These are phyloP conservation scores for Fusarium beomiforme DNA, from an alignment of 2,329 filamentous ascomycete genomes.

Conservation along the genomic window DNA sequence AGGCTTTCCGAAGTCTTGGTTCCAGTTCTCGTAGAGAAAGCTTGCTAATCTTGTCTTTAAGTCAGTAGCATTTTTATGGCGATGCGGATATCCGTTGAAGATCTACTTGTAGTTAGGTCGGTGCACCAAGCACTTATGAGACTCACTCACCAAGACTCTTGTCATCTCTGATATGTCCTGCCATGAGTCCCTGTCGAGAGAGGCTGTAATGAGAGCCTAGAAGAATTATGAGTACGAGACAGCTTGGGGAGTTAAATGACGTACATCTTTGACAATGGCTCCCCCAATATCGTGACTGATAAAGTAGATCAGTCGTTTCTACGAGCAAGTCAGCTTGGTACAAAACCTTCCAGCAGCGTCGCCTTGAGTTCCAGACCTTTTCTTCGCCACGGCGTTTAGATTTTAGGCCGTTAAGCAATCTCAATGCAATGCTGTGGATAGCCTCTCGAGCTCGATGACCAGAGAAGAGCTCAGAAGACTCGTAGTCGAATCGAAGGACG, in stretches of 20 bases:
- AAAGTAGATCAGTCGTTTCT: background rate
- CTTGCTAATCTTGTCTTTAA: background rate
- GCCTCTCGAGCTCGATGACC: background rate
- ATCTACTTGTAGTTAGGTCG: background rate
- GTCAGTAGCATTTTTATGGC: background rate
- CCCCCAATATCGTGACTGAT: background rate
- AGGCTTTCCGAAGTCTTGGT: fast-evolving
- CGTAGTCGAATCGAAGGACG: background rate
- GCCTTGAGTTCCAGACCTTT: fast-evolving
- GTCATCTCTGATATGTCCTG: constrained; percentile 1
- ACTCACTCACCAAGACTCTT: background rate
- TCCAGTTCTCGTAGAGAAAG: background rate
- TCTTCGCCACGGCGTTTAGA: background rate
- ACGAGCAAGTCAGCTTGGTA: fast-evolving
- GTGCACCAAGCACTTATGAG: fast-evolving
- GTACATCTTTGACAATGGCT: background rate
- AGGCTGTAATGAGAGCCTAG: background rate
- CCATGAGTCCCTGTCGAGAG: background rate
- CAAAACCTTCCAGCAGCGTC: fast-evolving
- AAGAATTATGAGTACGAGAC: fast-evolving
- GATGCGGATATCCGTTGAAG: background rate
- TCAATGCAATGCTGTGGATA: background rate
- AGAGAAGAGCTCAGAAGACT: background rate
- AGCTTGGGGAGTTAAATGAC: fast-evolving
- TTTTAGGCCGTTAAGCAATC: background rate